phyloP scores from a whole-genome alignment of 129 eudicot genomes.

The Heracleum sosnowskyi region DNA sequence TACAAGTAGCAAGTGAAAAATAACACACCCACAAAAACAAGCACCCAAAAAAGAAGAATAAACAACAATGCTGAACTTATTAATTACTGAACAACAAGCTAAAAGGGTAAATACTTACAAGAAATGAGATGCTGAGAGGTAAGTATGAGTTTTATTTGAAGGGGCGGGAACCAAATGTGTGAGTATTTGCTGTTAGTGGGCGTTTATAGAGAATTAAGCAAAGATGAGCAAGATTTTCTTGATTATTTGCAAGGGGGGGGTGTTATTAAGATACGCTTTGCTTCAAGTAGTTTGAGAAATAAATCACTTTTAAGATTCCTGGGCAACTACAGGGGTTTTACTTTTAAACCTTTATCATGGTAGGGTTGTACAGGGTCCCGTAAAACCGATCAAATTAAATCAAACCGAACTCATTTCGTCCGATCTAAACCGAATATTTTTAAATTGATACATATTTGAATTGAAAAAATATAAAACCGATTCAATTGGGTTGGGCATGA shows the following conservation, averaged over 20 bases:
- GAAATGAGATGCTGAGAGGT: background rate
- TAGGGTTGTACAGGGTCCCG: too few relatives aligned
- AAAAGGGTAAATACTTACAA: background rate
- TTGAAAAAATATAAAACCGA: too few relatives aligned
- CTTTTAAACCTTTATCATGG: background rate
- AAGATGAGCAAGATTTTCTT: background rate
- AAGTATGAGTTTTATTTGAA: background rate
- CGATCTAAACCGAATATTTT: too few relatives aligned
- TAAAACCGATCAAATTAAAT: too few relatives aligned
- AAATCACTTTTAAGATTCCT: background rate
- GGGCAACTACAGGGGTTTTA: background rate
- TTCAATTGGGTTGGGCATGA: too few relatives aligned
- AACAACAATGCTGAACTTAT: too few relatives aligned
- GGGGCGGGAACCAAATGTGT: background rate
- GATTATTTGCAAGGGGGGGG: too few relatives aligned
- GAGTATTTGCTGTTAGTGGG: background rate
- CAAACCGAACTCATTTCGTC: too few relatives aligned
- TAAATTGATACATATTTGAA: too few relatives aligned
- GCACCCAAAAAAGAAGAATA: too few relatives aligned
- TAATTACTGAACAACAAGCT: background rate
- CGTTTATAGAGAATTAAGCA: background rate
- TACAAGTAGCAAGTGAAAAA: background rate
- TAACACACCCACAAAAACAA: background rate
- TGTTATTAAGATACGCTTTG: background rate
- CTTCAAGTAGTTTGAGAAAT: background rate